Percentiles rank a stretch among this genome's conserved stretches.
phyloP scores from a whole-genome alignment of 2,329 filamentous ascomycete genomes.

The Penicillium sp. region DNA sequence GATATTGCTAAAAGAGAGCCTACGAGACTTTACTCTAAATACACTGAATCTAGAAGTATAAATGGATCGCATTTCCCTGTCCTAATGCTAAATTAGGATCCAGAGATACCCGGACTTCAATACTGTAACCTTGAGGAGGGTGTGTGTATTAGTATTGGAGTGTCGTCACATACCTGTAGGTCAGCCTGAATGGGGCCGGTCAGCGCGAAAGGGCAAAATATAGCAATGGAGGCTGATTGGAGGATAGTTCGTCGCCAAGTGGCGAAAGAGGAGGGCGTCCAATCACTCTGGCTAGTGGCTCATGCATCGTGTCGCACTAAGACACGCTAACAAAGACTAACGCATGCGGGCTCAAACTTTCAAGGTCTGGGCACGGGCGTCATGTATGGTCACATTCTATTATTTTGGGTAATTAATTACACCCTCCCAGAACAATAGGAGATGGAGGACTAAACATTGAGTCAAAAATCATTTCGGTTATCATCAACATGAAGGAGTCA shows the following conservation, averaged over 20 bases:
- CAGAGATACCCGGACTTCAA: background rate
- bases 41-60: background rate
- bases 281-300: background rate
- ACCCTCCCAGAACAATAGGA: background rate
- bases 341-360: background rate
- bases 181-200: background rate
- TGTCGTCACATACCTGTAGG: background rate
- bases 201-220: background rate
- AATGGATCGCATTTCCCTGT: background rate
- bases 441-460: background rate
- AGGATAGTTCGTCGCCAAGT: background rate
- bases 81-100: background rate
- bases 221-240: background rate
- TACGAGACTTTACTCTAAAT: background rate
- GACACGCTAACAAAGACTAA: background rate
- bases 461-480: background rate
- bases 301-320: background rate
- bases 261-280: background rate
- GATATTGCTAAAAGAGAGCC: background rate
- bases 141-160: background rate
- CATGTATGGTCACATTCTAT: conserved; percentile 2
- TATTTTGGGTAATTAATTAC: background rate
- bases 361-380: background rate
- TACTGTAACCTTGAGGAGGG: background rate
- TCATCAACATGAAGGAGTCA: background rate